phyloP scores from a whole-genome alignment of 352 stramenopile species.

The Phytophthora pinifolia region DNA sequence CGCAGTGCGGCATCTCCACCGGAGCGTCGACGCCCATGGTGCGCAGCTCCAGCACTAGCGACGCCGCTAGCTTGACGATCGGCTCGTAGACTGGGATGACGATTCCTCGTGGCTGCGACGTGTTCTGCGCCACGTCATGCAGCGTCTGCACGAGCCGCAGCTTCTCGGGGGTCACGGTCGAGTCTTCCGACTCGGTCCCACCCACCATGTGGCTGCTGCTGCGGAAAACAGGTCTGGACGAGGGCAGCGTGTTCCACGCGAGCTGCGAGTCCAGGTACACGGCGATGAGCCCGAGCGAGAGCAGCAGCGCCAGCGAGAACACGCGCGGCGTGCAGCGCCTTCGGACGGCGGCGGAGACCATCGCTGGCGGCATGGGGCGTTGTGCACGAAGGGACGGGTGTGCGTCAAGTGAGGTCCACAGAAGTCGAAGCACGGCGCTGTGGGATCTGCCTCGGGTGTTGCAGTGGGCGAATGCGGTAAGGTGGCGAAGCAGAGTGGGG shows the following conservation, averaged over 20 bases:
- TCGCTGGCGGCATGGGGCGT: not conserved
- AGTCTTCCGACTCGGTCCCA: too few relatives aligned
- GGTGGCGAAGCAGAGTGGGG: too few relatives aligned
- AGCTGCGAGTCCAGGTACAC: constrained; percentile 18
- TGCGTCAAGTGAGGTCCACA: too few relatives aligned
- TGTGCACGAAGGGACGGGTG: not conserved
- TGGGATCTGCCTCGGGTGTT: too few relatives aligned
- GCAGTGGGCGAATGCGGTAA: too few relatives aligned
- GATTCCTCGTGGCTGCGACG: constrained; percentile 17
- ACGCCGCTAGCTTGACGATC: constrained; percentile 29
- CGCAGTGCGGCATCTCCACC: constrained; percentile 43
- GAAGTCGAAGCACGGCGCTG: too few relatives aligned
- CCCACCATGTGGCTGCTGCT: not conserved
- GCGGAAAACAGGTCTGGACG: constrained; percentile 13
- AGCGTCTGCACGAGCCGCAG: constrained; percentile 21
- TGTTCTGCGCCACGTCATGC: constrained; percentile 17
- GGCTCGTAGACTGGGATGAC: constrained; percentile 35
- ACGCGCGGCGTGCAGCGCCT: constrained; percentile 14
- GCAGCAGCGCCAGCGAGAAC: constrained; percentile 9
- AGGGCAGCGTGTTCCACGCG: constrained; percentile 10
- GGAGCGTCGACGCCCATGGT: constrained; percentile 23
- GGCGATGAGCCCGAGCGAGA: constrained; percentile 10
- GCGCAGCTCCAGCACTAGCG: constrained; percentile 33
- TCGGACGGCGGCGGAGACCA: not conserved
- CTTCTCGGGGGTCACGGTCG: constrained; percentile 1